Base-by-base conservation (phyloP, 202 grass and related monocot species). In the Setaria viridis region DNA sequence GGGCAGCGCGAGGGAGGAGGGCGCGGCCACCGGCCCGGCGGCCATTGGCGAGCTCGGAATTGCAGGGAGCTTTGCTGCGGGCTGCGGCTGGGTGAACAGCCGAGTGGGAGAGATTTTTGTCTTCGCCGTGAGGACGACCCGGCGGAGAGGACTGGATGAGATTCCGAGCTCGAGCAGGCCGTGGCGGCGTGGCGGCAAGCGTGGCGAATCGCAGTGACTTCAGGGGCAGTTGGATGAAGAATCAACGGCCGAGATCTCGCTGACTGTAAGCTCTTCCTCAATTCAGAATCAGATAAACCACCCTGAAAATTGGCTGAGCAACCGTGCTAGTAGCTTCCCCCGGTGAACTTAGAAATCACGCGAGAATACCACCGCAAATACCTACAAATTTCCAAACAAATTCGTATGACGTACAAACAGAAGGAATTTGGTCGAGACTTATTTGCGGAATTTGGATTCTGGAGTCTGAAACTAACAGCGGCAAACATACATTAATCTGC, bases 71-170 rank as follows among this genome's bases (percentile, higher is more conserved):
- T 57, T 41, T 54, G 80, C 56, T 35, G 74, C 46, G 43, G 78
- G 80, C 46, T 21, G 74, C 56, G 53, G 79, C 16, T 43, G 73
- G 72, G 8, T 34, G 74, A 49, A 11, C 58, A 12, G 43, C 37
- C 32, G 15, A 50, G 47, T 1, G 83, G 11, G 11, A 4, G 88
- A 56, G 62, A 77, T 82, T 77, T 81, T 82, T 81, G 29, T 46
- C 7, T 16, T 14, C 11, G 12, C 17, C 47, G 48, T 34, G 82
- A 77, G 16, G 72, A 50, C 53, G 64, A 68, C 63, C 73, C 64
- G 41, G 53, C 11, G 83, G 72, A n/a, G 78, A 34, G 53, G 54
- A 76, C 49, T 20, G 85, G 89, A 90, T 90, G 89, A 90, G 88
- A 46, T 62, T 54, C 32, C 25, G 71, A 11, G 49, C 29, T 39